Evolutionary conservation across 306 rosid genomes (phyloP), one percentile per base, ranked within the genome.

Genomic region (Abrus precatorius): DNA sequence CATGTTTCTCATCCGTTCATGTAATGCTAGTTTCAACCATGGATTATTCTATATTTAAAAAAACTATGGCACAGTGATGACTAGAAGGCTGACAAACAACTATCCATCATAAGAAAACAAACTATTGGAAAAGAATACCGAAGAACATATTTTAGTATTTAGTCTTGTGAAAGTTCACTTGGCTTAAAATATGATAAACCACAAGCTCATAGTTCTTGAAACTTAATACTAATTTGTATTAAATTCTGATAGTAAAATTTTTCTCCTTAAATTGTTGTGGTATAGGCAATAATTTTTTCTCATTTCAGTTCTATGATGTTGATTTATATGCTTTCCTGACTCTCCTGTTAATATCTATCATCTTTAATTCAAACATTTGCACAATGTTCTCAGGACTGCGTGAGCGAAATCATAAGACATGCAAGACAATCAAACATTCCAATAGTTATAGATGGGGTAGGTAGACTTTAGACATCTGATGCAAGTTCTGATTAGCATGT

Each of bases 391-490:
- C 91, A 90, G 98, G 93, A 88, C 71, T 92, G 94, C 83, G 96
- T 89, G 77, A 88, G 92, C 75, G 85, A 89, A 80, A 91, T 94
- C 86, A 78, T 92, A 62, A 92, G 78, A 83, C 94, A 75, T 83
- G 98, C 98, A 81, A 92, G 94, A 78, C 77, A 79, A 79, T 78
- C 67, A 78, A 89, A 84, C 80, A 77, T 92, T 79, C 97, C 98
- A 72, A 78, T 94, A n/a, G 88, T 94, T 59, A 84, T 94, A 56
- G 98, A 94, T 74, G 97, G 98, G 94, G 97, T 92, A 89, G 60
- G 96, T 79, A 53, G 61, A 52, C 59, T 72, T 76, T 71, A 43
- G 70, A 45, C 20, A 28, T 61, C 47, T 63, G 61, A 62, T 45
- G 20, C 20, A 20, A n/a, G 33, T 20, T 74, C 64, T 20, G 63